Conservation (phyloP, 75 land plant species). For the Cunninghamia lanceolata region DNA sequence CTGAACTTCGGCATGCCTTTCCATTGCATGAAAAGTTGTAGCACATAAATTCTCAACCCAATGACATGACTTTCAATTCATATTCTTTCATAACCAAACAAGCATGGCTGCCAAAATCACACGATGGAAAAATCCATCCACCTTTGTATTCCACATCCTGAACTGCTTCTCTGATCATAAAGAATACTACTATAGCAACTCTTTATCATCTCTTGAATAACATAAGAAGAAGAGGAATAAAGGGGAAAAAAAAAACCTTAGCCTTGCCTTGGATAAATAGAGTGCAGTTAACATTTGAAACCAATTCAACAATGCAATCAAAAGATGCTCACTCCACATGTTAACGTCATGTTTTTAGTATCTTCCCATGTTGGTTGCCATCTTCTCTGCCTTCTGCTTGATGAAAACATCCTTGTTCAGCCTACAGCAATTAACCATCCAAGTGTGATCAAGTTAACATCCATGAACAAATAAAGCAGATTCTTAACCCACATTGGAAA, state of each 20-base stretch:
- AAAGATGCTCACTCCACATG: slow-evolving; percentile 38
- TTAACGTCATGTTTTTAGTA: slow-evolving; percentile 73
- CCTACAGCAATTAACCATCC: slow-evolving; percentile 30
- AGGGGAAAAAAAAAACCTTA: no score
- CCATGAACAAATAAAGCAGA: background rate
- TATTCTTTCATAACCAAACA: no score
- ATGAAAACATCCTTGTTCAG: slow-evolving; percentile 71
- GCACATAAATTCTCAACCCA: no score
- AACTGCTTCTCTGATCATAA: slow-evolving; percentile 89
- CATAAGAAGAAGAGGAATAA: slow-evolving; percentile 8
- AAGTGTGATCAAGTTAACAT: slow-evolving; percentile 1
- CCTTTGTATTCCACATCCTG: slow-evolving; percentile 89
- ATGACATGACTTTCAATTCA: no score
- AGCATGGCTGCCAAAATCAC: background rate
- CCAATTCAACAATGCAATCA: background rate
- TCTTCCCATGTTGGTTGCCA: slow-evolving; percentile 69
- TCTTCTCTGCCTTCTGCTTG: slow-evolving; percentile 31
- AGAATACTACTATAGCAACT: slow-evolving; percentile 71
- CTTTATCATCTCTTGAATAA: slow-evolving; percentile 80
- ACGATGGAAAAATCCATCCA: slow-evolving; percentile 5
- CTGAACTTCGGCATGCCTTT: slow-evolving; percentile 69
- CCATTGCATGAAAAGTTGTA: slow-evolving; percentile 49
- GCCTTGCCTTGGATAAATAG: background rate
- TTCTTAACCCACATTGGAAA: background rate
- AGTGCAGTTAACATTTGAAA: background rate